phyloP scores from a whole-genome alignment of 78 protist species.

The Tieghemostelium lacteum region DNA sequence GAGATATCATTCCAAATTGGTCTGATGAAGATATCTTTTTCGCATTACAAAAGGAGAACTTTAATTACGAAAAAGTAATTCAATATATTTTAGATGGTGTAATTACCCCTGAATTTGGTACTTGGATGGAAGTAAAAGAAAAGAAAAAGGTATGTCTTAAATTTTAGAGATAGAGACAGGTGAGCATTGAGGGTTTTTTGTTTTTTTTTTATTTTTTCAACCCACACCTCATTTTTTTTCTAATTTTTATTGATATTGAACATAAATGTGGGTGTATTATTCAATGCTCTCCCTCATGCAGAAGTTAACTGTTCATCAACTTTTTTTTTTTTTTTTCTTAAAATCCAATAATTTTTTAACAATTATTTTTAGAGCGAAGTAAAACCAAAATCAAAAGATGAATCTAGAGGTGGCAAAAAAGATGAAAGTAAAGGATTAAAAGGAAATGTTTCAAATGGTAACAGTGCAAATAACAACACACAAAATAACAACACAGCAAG shows the following conservation, averaged over 20 bases:
- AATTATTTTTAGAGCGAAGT: no score
- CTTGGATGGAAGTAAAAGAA: slow-evolving; percentile 55
- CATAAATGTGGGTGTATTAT: no score
- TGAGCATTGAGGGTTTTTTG: background rate
- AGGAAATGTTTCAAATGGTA: background rate
- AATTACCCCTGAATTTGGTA: slow-evolving; percentile 26
- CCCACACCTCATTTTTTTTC: background rate
- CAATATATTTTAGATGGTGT: slow-evolving; percentile 41
- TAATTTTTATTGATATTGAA: background rate
- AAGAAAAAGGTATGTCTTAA: slow-evolving; percentile 15
- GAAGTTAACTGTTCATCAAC: no score
- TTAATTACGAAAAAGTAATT: slow-evolving; percentile 17
- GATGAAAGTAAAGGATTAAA: background rate
- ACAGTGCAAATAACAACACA: background rate
- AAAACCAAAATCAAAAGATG: background rate
- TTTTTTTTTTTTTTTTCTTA: no score
- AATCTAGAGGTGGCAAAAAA: slow-evolving; percentile 11
- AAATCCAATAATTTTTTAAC: no score
- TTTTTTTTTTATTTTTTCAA: background rate
- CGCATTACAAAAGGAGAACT: slow-evolving; percentile 22
- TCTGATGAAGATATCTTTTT: slow-evolving; percentile 54
- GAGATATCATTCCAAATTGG: slow-evolving; percentile 31
- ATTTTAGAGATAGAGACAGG: background rate
- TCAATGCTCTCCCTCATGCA: no score
- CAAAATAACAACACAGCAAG: no score